A percentile compares a stretch with the other conserved stretches of the same genome.
These are phyloP conservation scores for Aspergillus calidoustus DNA, from an alignment of 2,329 filamentous ascomycete species.

Conservation along the genomic window DNA sequence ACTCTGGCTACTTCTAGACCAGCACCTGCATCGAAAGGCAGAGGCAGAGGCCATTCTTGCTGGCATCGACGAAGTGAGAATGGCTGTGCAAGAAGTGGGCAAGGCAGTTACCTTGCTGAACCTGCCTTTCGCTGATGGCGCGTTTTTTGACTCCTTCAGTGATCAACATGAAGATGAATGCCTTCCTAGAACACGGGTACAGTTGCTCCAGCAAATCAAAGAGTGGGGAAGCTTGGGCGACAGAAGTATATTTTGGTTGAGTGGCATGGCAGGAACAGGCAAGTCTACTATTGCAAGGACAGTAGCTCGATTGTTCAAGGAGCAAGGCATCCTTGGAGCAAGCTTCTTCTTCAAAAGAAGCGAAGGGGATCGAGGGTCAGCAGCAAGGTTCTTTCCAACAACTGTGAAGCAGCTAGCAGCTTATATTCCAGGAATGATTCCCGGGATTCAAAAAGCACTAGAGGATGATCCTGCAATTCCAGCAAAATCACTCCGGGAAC, in stretches of 20 bases:
- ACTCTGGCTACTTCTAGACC: conserved; percentile 11
- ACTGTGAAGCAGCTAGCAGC: conserved; percentile 3
- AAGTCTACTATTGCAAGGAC: conserved; percentile 4
- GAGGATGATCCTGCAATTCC: not conserved
- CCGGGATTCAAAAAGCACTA: not conserved
- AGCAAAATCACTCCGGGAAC: conserved; percentile 4
- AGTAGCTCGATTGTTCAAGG: not conserved
- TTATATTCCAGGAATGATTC: not conserved
- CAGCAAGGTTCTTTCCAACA: conserved; percentile 2
- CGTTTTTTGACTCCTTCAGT: not conserved
- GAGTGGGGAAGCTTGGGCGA: not conserved
- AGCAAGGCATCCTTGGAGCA: not conserved
- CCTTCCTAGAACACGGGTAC: not conserved
- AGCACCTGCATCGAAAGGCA: conserved; percentile 15
- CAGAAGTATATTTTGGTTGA: conserved; percentile 1
- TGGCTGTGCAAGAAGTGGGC: not conserved
- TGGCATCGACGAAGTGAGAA: conserved; percentile 8
- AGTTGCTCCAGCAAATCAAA: conserved; percentile 1
- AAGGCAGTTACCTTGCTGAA: conserved; percentile 7
- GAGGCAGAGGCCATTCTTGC: conserved; percentile 17
- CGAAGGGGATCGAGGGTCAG: not conserved
- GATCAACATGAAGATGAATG: conserved; percentile 7
- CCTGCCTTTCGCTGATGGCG: conserved; percentile 1
- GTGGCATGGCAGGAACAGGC: not conserved
- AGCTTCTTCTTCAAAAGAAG: conserved; percentile 10